phyloP scores from a whole-genome alignment of 148 eudicot species.

The Heliosperma pusillum region DNA sequence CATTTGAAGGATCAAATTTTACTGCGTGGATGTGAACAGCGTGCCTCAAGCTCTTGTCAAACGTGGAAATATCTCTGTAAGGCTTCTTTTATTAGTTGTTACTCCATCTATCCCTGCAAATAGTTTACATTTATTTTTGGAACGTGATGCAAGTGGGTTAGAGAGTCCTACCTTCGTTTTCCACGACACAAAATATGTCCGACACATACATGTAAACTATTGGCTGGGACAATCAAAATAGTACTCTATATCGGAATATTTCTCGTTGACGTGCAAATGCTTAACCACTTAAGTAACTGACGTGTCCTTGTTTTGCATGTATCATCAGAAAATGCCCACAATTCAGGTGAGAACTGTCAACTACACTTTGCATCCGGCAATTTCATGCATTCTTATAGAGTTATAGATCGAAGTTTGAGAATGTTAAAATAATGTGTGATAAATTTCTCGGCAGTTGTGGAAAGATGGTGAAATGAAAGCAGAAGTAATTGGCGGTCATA shows the following conservation, averaged over 20 bases:
- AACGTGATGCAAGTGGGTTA: not conserved
- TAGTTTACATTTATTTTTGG: not conserved
- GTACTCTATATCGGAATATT: not conserved
- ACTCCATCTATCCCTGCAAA: not conserved
- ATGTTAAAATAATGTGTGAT: not conserved
- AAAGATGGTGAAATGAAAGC: conserved; percentile 94
- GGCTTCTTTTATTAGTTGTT: conserved; percentile 5
- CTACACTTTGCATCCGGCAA: conserved; percentile 3
- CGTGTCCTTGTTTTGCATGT: conserved; percentile 21
- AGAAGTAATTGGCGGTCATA: conserved; percentile 94
- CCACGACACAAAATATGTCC: not conserved
- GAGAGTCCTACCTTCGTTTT: not conserved
- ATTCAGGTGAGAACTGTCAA: conserved; percentile 58
- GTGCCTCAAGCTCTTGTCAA: conserved; percentile 88
- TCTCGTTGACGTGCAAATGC: not conserved
- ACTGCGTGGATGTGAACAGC: conserved; percentile 81
- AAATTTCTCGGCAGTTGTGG: conserved; percentile 58
- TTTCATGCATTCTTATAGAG: not conserved
- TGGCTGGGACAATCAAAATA: not conserved
- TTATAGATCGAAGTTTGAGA: not conserved
- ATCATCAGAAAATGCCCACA: conserved; percentile 90
- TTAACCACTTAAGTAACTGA: conserved; percentile 16
- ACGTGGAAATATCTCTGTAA: conserved; percentile 83
- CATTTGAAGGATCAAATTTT: conserved; percentile 58
- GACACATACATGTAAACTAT: not conserved